phyloP scores from a whole-genome alignment of 192 early-diverging fungal genomes.

The Coemansia guatemalensis region DNA sequence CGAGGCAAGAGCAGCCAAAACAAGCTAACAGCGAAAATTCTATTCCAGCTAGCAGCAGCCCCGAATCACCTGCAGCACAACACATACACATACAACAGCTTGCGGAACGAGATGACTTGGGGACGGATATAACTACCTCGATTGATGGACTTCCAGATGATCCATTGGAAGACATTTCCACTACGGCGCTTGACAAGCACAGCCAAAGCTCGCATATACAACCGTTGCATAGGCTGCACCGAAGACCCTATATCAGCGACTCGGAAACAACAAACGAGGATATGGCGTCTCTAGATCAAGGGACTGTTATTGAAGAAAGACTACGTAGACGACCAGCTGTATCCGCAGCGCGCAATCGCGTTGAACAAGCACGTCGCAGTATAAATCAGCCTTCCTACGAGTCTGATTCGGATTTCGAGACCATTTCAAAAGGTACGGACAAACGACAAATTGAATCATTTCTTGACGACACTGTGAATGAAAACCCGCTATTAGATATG shows the following conservation, averaged over 20 bases:
- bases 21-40: too few species aligned
- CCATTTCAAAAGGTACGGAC: background rate
- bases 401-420: slow-evolving; percentile 12
- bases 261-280: slow-evolving; percentile 34
- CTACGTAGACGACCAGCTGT: slow-evolving; percentile 21
- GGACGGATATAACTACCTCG: background rate
- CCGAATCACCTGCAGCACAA: too few species aligned
- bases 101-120: too few species aligned
- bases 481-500: slow-evolving; percentile 8
- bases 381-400: slow-evolving; percentile 11
- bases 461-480: background rate
- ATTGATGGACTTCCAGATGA: slow-evolving; percentile 25
- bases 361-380: slow-evolving; percentile 34
- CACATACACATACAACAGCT: too few species aligned
- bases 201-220: background rate
- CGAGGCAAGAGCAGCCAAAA: background rate
- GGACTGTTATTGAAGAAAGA: slow-evolving; percentile 20
- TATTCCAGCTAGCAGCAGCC: too few species aligned
- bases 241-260: slow-evolving; percentile 19
- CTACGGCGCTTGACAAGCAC: too few species aligned
- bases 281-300: slow-evolving; percentile 17
- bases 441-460: background rate
- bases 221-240: background rate
- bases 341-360: slow-evolving; percentile 3
- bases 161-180: slow-evolving; percentile 8